These are phyloP conservation scores for Sporisorium exsertum DNA, from an alignment of 1,284 basidiomycete genomes.

Conservation along the genomic window DNA sequence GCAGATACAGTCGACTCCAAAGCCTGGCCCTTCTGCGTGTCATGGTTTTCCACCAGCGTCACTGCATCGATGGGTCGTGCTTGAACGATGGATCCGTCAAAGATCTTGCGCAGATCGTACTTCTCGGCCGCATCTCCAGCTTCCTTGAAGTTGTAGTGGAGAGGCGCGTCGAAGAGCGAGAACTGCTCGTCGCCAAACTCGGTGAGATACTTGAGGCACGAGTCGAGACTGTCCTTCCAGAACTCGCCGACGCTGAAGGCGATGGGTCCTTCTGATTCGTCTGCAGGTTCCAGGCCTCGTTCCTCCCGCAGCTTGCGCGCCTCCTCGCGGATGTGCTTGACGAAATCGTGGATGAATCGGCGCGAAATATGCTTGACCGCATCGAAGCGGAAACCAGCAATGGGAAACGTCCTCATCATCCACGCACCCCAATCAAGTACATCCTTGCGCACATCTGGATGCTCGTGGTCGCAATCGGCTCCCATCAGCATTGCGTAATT, in stretches of 20 bases:
- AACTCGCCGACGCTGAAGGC: constrained; percentile 62
- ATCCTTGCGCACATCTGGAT: constrained; percentile 77
- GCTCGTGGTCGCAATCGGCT: constrained; percentile 79
- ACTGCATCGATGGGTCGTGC: constrained; percentile 74
- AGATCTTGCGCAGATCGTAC: constrained; percentile 74
- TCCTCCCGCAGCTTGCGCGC: constrained; percentile 50
- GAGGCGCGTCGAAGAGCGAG: constrained; percentile 74
- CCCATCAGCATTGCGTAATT: constrained; percentile 71
- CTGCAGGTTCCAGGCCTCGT: constrained; percentile 36
- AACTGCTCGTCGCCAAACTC: constrained; percentile 72
- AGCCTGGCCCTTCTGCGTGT: constrained; percentile 71
- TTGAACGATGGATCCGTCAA: constrained; percentile 74
- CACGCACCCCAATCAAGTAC: constrained; percentile 75
- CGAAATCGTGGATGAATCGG: constrained; percentile 73
- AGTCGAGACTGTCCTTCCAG: constrained; percentile 54
- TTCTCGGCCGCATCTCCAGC: constrained; percentile 72
- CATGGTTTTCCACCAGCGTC: constrained; percentile 74
- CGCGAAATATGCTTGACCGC: constrained; percentile 65
- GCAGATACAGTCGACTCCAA: constrained; percentile 74
- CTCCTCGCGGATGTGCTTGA: constrained; percentile 72
- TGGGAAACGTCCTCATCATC: constrained; percentile 65
- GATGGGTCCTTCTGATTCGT: constrained; percentile 58
- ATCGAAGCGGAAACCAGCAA: constrained; percentile 64
- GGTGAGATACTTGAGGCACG: constrained; percentile 66
- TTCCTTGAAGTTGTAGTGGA: constrained; percentile 75